These are phyloP conservation scores for Linum tenue DNA, from an alignment of 345 rosid genomes.

Conservation along the genomic window DNA sequence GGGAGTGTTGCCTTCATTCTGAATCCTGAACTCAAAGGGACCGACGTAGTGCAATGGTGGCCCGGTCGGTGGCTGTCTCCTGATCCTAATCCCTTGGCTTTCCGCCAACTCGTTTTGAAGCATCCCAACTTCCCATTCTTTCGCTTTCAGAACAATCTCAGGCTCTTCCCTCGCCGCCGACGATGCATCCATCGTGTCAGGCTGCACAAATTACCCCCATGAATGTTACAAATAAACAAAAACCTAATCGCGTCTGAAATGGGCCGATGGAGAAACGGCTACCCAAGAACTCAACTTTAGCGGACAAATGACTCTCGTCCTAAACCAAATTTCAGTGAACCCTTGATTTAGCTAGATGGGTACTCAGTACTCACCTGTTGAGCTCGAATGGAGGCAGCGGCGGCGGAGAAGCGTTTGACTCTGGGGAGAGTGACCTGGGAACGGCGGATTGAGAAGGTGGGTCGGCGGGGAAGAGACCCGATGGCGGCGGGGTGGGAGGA, in stretches of 20 bases:
- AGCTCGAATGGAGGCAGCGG: slow-evolving; percentile 15
- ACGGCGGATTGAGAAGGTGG: slow-evolving; percentile 5
- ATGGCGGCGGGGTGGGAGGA: not conserved
- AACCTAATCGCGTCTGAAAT: not conserved
- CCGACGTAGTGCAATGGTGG: slow-evolving; percentile 87
- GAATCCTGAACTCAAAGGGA: slow-evolving; percentile 74
- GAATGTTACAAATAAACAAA: not conserved
- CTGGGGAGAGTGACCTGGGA: not conserved
- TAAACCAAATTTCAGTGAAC: not conserved
- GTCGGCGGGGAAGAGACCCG: not conserved
- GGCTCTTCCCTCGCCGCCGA: slow-evolving; percentile 25
- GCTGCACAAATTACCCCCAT: slow-evolving; percentile 18
- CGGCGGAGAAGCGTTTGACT: not conserved
- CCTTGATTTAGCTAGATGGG: not conserved
- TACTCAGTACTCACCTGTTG: slow-evolving; percentile 10
- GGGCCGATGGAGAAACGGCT: not conserved
- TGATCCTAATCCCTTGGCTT: slow-evolving; percentile 69
- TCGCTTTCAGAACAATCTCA: slow-evolving; percentile 42
- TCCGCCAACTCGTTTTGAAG: slow-evolving; percentile 61
- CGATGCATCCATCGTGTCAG: slow-evolving; percentile 28
- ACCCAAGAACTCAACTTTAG: not conserved
- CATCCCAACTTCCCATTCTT: slow-evolving; percentile 68
- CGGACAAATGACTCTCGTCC: no score
- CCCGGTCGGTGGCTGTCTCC: slow-evolving; percentile 65
- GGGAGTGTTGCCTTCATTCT: slow-evolving; percentile 76